Conservation (phyloP, 306 rosid species). For the Bauhinia variegata region DNA sequence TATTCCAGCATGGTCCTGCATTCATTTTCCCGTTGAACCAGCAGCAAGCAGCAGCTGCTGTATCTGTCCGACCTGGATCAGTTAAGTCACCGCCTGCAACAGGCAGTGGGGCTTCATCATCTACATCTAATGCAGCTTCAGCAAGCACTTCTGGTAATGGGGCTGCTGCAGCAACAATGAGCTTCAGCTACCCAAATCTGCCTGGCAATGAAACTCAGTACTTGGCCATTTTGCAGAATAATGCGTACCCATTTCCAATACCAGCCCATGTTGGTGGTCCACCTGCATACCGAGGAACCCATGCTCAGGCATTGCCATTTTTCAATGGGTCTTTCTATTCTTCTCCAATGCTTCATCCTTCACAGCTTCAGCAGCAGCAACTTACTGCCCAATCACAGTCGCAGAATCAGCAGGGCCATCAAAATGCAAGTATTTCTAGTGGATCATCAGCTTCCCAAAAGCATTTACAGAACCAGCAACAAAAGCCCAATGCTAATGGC, state of each 20-base stretch:
- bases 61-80: constrained; percentile 76
- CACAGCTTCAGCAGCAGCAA: constrained; percentile 77
- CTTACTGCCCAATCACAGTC: constrained; percentile 69
- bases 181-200: constrained; percentile 82
- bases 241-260: constrained; percentile 80
- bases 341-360: constrained; percentile 83
- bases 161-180: constrained; percentile 71
- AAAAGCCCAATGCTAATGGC: constrained; percentile 56
- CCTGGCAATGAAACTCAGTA: constrained; percentile 81
- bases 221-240: constrained; percentile 87
- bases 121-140: constrained; percentile 47
- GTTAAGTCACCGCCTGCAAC: constrained; percentile 64
- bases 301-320: constrained; percentile 76
- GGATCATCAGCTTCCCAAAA: constrained; percentile 86
- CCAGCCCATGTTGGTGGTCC: constrained; percentile 89
- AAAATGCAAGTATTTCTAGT: constrained; percentile 64
- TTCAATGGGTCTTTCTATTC: constrained; percentile 86
- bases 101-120: constrained; percentile 53
- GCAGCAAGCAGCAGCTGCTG: constrained; percentile 83
- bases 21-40: constrained; percentile 86
- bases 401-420: constrained; percentile 76
- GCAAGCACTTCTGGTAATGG: constrained; percentile 47
- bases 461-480: constrained; percentile 84
- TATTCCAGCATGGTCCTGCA: constrained; percentile 84
- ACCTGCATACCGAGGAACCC: constrained; percentile 82